Conservation (phyloP, 352 stramenopile species). For the Phytophthora ramorum region DNA sequence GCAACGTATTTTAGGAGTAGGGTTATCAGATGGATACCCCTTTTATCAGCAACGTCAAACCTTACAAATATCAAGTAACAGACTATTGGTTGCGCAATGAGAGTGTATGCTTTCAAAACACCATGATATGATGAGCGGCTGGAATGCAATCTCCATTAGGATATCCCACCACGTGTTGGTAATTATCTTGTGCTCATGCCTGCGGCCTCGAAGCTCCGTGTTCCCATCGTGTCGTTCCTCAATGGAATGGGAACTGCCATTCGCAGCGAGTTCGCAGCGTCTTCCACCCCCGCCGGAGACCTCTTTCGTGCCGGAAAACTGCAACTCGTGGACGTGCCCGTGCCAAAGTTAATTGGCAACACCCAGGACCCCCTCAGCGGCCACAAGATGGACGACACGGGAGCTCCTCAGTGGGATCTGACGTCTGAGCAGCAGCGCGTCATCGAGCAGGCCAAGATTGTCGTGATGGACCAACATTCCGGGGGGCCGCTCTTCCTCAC, state of each 20-base stretch:
- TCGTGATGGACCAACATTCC: constrained; percentile 53
- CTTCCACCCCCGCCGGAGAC: constrained; percentile 23
- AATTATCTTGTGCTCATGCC: constrained; percentile 4
- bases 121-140: constrained; percentile 19
- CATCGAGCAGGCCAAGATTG: constrained; percentile 36
- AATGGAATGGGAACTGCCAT: constrained; percentile 38
- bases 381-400: constrained; percentile 31
- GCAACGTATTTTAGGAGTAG: not conserved
- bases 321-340: constrained; percentile 39
- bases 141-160: not conserved
- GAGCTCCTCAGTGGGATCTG: constrained; percentile 35
- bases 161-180: constrained; percentile 28
- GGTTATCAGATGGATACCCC: constrained; percentile 7
- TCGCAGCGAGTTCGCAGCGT: constrained; percentile 37
- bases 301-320: constrained; percentile 40
- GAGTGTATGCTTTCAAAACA: constrained; percentile 2
- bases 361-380: constrained; percentile 42
- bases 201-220: constrained; percentile 16
- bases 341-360: constrained; percentile 40
- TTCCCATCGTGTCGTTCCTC: constrained; percentile 46
- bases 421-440: constrained; percentile 34
- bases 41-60: constrained; percentile 5
- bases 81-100: not conserved
- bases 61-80: constrained; percentile 13
- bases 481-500: constrained; percentile 50